Evolutionary conservation across 2,329 filamentous ascomycete genomes (phyloP).

Genomic region (Pseudonectria buxi): DNA sequence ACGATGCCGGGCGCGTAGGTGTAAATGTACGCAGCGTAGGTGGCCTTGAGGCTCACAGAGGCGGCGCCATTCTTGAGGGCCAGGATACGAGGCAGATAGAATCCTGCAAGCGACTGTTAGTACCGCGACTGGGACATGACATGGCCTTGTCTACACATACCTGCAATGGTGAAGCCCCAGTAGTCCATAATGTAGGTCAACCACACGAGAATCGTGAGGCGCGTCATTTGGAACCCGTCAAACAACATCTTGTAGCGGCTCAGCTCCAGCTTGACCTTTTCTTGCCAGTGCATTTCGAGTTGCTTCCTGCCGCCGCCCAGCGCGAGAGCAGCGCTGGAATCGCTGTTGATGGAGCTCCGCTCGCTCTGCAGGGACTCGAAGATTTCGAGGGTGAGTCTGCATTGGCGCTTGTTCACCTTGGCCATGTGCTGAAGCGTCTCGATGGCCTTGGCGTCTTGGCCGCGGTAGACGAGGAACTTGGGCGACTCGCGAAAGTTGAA

Average conservation of each 20-base stretch:
- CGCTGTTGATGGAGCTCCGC: constrained; percentile 13
- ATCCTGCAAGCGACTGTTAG: constrained; percentile 16
- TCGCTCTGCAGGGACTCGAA: constrained; percentile 24
- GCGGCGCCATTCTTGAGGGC: constrained; percentile 43
- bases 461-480: constrained; percentile 38
- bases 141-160: constrained; percentile 10
- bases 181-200: constrained; percentile 34
- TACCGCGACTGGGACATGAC: neutral
- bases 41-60: constrained; percentile 35
- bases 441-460: constrained; percentile 40
- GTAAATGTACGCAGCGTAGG: constrained; percentile 47
- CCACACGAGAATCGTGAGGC: constrained; percentile 30
- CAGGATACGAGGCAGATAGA: constrained; percentile 42
- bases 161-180: constrained; percentile 32
- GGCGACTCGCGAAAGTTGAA: constrained; percentile 43
- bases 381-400: constrained; percentile 30
- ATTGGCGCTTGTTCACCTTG: constrained; percentile 28
- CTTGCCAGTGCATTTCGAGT: constrained; percentile 6
- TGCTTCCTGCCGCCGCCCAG: constrained; percentile 13
- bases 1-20: constrained; percentile 47
- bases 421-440: constrained; percentile 41
- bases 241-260: constrained; percentile 28
- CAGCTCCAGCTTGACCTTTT: constrained; percentile 13
- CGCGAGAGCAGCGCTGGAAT: constrained; percentile 7
- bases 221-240: constrained; percentile 25